These are phyloP conservation scores for Globisporangium polare DNA, from an alignment of 352 stramenopile genomes.

Conservation along the genomic window DNA sequence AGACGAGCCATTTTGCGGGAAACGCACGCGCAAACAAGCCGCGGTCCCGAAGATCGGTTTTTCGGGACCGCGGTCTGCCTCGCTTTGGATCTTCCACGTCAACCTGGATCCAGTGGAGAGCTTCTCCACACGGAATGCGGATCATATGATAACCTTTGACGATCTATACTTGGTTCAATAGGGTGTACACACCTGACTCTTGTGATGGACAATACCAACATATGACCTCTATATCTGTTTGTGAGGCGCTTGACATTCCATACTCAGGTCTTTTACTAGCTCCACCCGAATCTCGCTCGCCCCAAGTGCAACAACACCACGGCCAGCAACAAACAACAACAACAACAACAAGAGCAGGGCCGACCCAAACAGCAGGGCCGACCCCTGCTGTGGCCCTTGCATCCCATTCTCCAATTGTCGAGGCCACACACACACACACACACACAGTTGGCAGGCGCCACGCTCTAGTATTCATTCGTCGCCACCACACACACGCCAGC, in stretches of 20 bases:
- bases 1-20: background rate
- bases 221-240: background rate
- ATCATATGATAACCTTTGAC: background rate
- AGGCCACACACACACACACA: slow-evolving; percentile 4
- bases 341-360: too few relatives aligned
- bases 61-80: background rate
- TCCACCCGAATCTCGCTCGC: slow-evolving; percentile 4
- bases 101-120: background rate
- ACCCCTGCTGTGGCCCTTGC: background rate
- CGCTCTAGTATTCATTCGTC: background rate
- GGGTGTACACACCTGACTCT: too few relatives aligned
- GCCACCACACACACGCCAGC: background rate
- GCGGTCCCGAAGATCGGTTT: too few relatives aligned
- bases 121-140: background rate
- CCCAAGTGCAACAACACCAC: slow-evolving; percentile 9
- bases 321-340: background rate
- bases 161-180: too few relatives aligned
- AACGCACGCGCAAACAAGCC: background rate
- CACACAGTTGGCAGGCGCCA: too few relatives aligned
- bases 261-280: background rate
- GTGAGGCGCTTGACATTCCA: too few relatives aligned
- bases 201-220: background rate
- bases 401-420: slow-evolving; percentile 38
- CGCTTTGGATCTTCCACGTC: background rate
- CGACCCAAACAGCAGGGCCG: background rate